Percentiles rank a stretch among this genome's conserved stretches.
Evolutionary conservation across 2,329 filamentous ascomycete species (phyloP).

Genomic region (Leptodontidium sp.): DNA sequence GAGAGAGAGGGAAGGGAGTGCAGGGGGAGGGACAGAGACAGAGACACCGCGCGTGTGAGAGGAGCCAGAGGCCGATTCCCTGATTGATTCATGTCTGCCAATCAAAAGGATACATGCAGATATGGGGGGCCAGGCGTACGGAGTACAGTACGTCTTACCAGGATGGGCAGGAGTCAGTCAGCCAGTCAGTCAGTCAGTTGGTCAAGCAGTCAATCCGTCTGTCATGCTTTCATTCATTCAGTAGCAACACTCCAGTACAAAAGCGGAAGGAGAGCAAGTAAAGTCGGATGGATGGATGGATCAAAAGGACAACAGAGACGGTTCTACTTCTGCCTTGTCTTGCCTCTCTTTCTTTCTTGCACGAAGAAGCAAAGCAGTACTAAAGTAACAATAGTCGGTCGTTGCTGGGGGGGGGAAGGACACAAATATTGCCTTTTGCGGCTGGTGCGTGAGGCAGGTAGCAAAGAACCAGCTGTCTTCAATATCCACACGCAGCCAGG

Average conservation of each 20-base stretch:
- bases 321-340: neutral
- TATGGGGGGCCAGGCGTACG: conserved; percentile 2
- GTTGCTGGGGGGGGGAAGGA: conserved; percentile 2
- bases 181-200: neutral
- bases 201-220: neutral
- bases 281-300: too few species aligned
- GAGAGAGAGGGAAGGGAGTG: neutral
- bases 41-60: conserved; percentile 1
- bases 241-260: too few species aligned
- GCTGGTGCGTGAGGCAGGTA: conserved; percentile 7
- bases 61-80: neutral
- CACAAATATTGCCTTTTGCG: conserved; percentile 16
- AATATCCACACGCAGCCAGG: conserved; percentile 7
- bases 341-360: conserved; percentile 1
- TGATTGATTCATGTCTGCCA: neutral
- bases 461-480: conserved; percentile 12
- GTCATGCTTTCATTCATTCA: neutral
- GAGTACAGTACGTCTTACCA: neutral
- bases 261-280: too few species aligned
- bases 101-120: conserved; percentile 4
- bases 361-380: neutral
- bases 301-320: neutral
- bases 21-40: neutral
- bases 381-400: conserved; percentile 9
- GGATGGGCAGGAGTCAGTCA: neutral